phyloP scores from a whole-genome alignment of 441 rosid genomes.

The Lepidium campestre region DNA sequence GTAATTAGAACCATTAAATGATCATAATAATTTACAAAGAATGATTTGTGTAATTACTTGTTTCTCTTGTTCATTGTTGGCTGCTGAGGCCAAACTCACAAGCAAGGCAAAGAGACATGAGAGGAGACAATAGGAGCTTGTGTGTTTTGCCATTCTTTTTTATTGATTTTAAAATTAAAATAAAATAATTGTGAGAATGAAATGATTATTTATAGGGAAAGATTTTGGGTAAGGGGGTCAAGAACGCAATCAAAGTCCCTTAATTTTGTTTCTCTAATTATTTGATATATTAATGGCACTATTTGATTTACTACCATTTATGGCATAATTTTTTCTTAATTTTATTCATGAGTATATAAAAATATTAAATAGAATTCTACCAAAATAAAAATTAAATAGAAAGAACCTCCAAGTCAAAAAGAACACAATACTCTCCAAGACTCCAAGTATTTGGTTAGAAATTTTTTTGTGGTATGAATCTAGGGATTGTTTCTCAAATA shows the following conservation, averaged over 20 bases:
- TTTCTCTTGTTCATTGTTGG: slow-evolving; percentile 16
- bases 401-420: too few relatives aligned
- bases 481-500: too few relatives aligned
- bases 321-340: too few relatives aligned
- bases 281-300: neutral
- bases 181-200: neutral
- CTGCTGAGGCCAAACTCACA: neutral
- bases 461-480: too few relatives aligned
- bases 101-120: slow-evolving; percentile 18
- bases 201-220: slow-evolving; percentile 6
- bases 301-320: too few relatives aligned
- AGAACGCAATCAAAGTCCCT: slow-evolving; percentile 1
- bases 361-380: too few relatives aligned
- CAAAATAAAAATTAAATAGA: too few relatives aligned
- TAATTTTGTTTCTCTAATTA: neutral
- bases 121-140: slow-evolving; percentile 9
- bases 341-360: too few relatives aligned
- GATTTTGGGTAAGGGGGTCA: neutral
- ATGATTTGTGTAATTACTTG: slow-evolving; percentile 1
- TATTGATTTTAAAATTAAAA: neutral
- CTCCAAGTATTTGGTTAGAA: too few relatives aligned
- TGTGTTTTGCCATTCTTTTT: neutral
- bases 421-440: too few relatives aligned
- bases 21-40: neutral
- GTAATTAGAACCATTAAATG: neutral